These are phyloP conservation scores for Kwoniella shivajii DNA, from an alignment of 1,284 basidiomycete species.

Conservation along the genomic window DNA sequence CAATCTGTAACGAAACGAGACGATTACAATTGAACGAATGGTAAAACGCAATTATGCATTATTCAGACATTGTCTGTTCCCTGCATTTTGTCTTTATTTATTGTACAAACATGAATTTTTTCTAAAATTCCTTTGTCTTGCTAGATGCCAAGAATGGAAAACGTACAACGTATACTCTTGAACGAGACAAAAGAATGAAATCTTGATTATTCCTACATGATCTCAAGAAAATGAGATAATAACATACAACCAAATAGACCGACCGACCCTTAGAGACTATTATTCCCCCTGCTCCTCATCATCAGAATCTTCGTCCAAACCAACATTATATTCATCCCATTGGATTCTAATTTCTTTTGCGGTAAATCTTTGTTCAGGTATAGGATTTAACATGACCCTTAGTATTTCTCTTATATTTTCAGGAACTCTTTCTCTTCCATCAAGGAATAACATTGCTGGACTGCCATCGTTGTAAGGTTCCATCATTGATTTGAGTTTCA, in stretches of 20 bases:
- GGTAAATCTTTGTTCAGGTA: slow-evolving; percentile 32
- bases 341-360: slow-evolving; percentile 35
- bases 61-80: too few relatives aligned
- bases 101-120: too few relatives aligned
- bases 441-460: slow-evolving; percentile 37
- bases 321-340: slow-evolving; percentile 37
- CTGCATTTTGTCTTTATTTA: too few relatives aligned
- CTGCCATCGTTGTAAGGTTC: slow-evolving; percentile 41
- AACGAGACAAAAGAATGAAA: background rate
- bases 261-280: too few relatives aligned
- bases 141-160: too few relatives aligned
- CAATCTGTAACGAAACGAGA: too few relatives aligned
- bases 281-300: slow-evolving; percentile 3
- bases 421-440: slow-evolving; percentile 29
- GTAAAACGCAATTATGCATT: too few relatives aligned
- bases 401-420: slow-evolving; percentile 36
- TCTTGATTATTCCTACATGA: background rate
- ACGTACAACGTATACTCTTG: slow-evolving; percentile 3
- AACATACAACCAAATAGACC: too few relatives aligned
- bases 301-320: slow-evolving; percentile 8
- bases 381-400: slow-evolving; percentile 41
- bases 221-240: too few relatives aligned
- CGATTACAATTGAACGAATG: too few relatives aligned
- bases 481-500: background rate
- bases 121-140: too few relatives aligned